Percentiles rank a stretch among this genome's conserved stretches.
These are phyloP conservation scores for Arctium minus DNA, from an alignment of 129 eudicot genomes.

Conservation along the genomic window DNA sequence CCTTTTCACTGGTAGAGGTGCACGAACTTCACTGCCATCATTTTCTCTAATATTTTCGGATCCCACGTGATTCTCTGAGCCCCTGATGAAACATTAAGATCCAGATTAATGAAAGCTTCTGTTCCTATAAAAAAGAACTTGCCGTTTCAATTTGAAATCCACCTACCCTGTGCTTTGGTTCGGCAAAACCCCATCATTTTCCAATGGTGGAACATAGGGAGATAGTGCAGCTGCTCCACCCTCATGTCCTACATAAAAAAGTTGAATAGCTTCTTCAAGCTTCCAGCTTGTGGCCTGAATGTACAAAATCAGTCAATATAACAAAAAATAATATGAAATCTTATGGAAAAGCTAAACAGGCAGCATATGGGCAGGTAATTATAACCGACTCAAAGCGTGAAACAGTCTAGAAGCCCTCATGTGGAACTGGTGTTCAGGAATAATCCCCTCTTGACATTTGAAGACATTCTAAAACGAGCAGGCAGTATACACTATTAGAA, in stretches of 20 bases:
- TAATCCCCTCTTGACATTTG: neutral
- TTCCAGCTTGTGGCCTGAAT: slow-evolving; percentile 94
- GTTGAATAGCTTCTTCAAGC: slow-evolving; percentile 96
- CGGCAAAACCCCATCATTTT: slow-evolving; percentile 32
- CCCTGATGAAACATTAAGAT: slow-evolving; percentile 31
- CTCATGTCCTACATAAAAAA: slow-evolving; percentile 75
- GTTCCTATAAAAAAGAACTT: neutral
- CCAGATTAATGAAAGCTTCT: neutral
- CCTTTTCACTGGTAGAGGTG: slow-evolving; percentile 94
- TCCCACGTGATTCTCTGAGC: slow-evolving; percentile 28
- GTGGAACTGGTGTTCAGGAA: neutral
- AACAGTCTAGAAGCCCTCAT: neutral
- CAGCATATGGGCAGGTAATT: neutral
- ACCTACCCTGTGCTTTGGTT: slow-evolving; percentile 53
- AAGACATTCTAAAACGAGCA: neutral
- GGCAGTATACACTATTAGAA: neutral
- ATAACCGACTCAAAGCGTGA: neutral
- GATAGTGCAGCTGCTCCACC: slow-evolving; percentile 49
- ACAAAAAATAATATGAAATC: neutral
- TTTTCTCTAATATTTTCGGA: slow-evolving; percentile 22
- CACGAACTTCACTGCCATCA: slow-evolving; percentile 59
- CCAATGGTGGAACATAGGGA: slow-evolving; percentile 42
- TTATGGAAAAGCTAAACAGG: neutral
- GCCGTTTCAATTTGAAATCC: neutral
- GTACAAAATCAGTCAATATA: neutral